Conservation (phyloP, 176 grass and related monocot species). For the Dactylis glomerata region DNA sequence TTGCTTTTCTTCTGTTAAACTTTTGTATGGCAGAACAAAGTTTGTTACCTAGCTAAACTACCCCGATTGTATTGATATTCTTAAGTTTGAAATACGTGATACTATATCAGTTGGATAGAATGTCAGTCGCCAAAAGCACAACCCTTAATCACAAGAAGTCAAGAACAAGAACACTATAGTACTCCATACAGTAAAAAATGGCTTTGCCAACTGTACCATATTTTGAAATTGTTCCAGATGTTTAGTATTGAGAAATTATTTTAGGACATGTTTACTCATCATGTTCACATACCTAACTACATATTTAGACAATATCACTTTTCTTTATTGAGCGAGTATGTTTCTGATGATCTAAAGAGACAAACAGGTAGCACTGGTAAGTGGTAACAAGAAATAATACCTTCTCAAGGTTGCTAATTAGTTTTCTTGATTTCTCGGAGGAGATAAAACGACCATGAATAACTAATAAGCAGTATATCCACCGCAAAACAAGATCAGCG, state of each 20-base stretch:
- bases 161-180: neutral
- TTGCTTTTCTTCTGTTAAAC: neutral
- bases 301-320: neutral
- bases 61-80: neutral
- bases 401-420: constrained; percentile 59
- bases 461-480: constrained; percentile 81
- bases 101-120: constrained; percentile 3
- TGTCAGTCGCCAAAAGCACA: neutral
- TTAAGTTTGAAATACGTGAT: neutral
- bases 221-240: neutral
- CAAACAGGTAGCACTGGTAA: neutral
- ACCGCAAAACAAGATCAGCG: constrained; percentile 57
- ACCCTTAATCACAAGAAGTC: neutral
- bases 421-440: constrained; percentile 46
- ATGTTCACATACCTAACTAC: neutral
- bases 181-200: neutral
- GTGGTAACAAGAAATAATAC: constrained; percentile 35
- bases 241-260: neutral
- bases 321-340: neutral
- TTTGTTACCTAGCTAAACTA: neutral
- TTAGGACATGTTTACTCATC: neutral
- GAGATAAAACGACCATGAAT: constrained; percentile 65
- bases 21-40: neutral
- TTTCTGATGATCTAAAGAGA: constrained; percentile 2
- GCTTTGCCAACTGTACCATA: no score